Conservation (phyloP, 2,329 filamentous ascomycete genomes). For the Tolypocladium nubicola region DNA sequence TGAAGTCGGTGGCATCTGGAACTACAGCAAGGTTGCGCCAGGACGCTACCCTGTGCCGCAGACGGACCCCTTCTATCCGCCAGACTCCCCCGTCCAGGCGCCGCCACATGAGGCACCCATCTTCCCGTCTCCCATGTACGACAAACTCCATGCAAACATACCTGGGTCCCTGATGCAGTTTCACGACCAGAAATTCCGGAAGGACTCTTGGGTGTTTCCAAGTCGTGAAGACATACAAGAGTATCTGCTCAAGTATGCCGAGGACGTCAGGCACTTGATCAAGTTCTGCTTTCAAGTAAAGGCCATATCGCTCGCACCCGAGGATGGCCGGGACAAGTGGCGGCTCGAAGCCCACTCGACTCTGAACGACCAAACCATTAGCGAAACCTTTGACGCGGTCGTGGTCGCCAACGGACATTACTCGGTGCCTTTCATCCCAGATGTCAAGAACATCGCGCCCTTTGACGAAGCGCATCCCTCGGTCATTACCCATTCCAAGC, state of each 20-base stretch:
- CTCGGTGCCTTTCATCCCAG: constrained; percentile 55
- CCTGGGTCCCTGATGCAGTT: constrained; percentile 73
- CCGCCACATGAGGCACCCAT: constrained; percentile 32
- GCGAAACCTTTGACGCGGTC: constrained; percentile 58
- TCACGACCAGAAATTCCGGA: constrained; percentile 56
- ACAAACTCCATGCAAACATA: constrained; percentile 77
- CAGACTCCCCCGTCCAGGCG: constrained; percentile 51
- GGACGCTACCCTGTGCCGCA: constrained; percentile 52
- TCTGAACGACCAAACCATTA: constrained; percentile 24
- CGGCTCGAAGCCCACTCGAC: constrained; percentile 43
- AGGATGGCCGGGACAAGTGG: constrained; percentile 43
- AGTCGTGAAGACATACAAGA: constrained; percentile 56
- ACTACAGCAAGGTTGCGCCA: constrained; percentile 49
- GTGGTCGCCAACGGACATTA: constrained; percentile 71
- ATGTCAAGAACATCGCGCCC: constrained; percentile 44
- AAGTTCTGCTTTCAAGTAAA: constrained; percentile 60
- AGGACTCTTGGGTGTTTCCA: constrained; percentile 62
- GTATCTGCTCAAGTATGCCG: constrained; percentile 65
- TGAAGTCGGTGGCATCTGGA: constrained; percentile 76
- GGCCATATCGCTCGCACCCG: constrained; percentile 32
- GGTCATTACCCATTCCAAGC: constrained; percentile 64
- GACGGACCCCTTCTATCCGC: constrained; percentile 49
- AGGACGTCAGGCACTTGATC: constrained; percentile 56
- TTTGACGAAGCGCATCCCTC: constrained; percentile 52
- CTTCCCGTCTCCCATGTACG: constrained; percentile 79